Percentiles rank a stretch among this genome's conserved stretches.
Evolutionary conservation across 805 yeast species (phyloP).

Genomic region (Metahyphopichia silvanorum): DNA sequence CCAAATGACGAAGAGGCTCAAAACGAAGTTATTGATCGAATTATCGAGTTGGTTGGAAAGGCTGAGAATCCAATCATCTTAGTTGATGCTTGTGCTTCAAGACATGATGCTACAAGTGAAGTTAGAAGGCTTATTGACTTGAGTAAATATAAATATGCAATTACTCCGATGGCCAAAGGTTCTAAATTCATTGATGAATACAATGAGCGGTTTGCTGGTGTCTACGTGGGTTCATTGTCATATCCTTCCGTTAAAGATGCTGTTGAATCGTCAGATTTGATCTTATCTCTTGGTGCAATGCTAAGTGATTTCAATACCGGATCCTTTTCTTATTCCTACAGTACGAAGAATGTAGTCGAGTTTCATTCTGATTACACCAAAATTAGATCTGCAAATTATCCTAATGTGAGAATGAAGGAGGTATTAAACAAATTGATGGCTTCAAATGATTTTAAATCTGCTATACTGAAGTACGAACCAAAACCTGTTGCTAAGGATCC

Average conservation of each 20-base stretch:
- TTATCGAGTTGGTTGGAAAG: constrained; percentile 16
- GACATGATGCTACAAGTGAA: constrained; percentile 16
- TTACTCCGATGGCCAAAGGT: constrained; percentile 24
- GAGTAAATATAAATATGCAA: constrained; percentile 15
- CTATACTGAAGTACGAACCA: constrained; percentile 10
- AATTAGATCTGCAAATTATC: constrained; percentile 13
- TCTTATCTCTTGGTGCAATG: constrained; percentile 20
- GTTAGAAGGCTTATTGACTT: constrained; percentile 13
- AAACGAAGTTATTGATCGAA: constrained; percentile 25
- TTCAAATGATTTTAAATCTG: constrained; percentile 5
- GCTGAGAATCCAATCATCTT: constrained; percentile 17
- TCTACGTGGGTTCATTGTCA: constrained; percentile 21
- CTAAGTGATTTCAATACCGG: constrained; percentile 22
- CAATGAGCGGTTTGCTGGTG: constrained; percentile 16
- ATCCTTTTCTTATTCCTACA: constrained; percentile 16
- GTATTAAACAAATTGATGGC: constrained; percentile 9
- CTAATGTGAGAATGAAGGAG: constrained; percentile 17
- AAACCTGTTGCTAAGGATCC: constrained; percentile 10
- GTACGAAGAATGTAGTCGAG: constrained; percentile 18
- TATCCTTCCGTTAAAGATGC: constrained; percentile 16
- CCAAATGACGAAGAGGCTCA: constrained; percentile 31
- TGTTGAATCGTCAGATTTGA: constrained; percentile 18
- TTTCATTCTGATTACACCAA: constrained; percentile 20
- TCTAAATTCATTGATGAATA: constrained; percentile 14
- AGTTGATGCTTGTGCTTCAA: constrained; percentile 18